Evolutionary conservation across 139 green algal genomes (phyloP).

Genomic region (Picochlorum sp.): DNA sequence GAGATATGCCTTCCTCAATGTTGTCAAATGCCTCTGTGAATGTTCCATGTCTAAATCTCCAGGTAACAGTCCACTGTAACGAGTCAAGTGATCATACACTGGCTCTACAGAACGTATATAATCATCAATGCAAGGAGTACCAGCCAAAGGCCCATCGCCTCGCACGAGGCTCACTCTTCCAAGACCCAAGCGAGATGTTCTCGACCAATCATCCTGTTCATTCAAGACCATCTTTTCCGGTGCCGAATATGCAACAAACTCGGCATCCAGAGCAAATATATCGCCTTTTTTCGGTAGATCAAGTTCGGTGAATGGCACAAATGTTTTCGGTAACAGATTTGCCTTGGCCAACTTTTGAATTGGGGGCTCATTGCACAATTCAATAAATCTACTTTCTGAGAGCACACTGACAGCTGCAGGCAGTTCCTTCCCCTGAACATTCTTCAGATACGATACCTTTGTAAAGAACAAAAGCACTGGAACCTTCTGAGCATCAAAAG

Average conservation of each 20-base stretch:
- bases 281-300: conserved; percentile 51
- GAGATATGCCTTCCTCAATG: conserved; percentile 69
- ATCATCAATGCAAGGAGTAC: conserved; percentile 79
- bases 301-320: conserved; percentile 47
- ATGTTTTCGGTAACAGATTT: conserved; percentile 31
- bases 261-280: conserved; percentile 83
- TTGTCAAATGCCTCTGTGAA: conserved; percentile 76
- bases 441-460: conserved; percentile 21
- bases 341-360: conserved; percentile 34
- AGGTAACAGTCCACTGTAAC: conserved; percentile 43
- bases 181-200: conserved; percentile 62
- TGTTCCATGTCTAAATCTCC: conserved; percentile 69
- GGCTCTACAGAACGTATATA: conserved; percentile 83
- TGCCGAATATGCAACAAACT: conserved; percentile 80
- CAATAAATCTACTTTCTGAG: conserved; percentile 37
- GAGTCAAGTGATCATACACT: conserved; percentile 91
- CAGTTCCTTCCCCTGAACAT: neutral
- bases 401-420: conserved; percentile 35
- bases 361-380: conserved; percentile 47
- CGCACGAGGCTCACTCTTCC: conserved; percentile 78
- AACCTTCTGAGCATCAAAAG: conserved; percentile 68
- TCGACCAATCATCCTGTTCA: conserved; percentile 30
- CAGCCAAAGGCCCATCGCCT: conserved; percentile 50
- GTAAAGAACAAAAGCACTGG: conserved; percentile 80
- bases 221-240: conserved; percentile 41